Base-by-base conservation (phyloP, 805 yeast genomes). In the Candida michaelii region DNA sequence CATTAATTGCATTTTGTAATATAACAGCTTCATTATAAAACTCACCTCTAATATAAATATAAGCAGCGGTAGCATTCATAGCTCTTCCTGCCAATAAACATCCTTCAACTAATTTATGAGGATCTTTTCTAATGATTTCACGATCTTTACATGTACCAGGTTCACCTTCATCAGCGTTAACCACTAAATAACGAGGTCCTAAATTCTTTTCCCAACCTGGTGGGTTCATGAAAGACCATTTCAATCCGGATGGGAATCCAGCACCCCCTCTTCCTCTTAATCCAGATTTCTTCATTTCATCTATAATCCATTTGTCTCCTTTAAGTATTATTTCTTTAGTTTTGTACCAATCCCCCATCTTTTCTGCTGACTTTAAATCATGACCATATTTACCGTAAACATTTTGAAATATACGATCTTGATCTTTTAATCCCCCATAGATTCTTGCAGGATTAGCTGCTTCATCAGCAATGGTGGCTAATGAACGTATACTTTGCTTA, bases 81-180 rank as follows among this genome's bases (percentile, higher is more conserved):
- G 89, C 95, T 49, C 95, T 74, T 40, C 96, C 96, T 15, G 93
- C 89, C 50, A 88, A 74, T 40, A 88, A 70, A 70, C 96, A 87
- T n/a, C 96, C 96, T 65, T 88, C 96, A 42, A 88, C 85, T 48
- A 88, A 80, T 72, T 87, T 88, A 64, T 88, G 96, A 32, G 96
- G 96, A 62, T 87, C 95, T 65, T 88, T 88, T 63, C 95, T 79
- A 60, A 88, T 83, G 62, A 88, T 88, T 65, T 88, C 95, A 62
- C 96, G 79, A 66, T 88, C 96, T 69, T 88, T 88, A 67, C 96
- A 88, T 39, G 96, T 88, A 48, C 96, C 96, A 11, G 96, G 96
- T 67, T 88, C 96, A 55, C 96, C 96, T 69, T 88, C 96, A 71
- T 88, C 96, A 43, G 96, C 96, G 65, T 88, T 88, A 56, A 88